phyloP scores from a whole-genome alignment of 768 basidiomycete species.

The Lentinula detonsa region DNA sequence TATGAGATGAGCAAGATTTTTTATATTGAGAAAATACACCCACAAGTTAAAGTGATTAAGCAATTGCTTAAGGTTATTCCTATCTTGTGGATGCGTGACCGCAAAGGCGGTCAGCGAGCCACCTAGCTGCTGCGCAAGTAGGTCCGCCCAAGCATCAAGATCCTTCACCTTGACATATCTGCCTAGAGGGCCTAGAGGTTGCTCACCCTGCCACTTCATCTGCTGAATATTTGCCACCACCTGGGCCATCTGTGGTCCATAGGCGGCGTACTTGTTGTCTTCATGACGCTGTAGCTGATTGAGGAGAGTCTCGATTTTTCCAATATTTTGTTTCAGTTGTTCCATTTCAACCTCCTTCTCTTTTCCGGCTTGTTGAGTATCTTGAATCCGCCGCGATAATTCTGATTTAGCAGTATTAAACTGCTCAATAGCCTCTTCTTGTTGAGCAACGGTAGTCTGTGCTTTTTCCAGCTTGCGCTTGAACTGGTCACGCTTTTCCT shows the following conservation, averaged over 20 bases:
- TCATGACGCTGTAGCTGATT: slow-evolving; percentile 41
- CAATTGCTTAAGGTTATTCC: slow-evolving; percentile 47
- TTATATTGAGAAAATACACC: slow-evolving; percentile 18
- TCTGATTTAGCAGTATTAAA: slow-evolving; percentile 27
- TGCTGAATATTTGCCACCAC: slow-evolving; percentile 48
- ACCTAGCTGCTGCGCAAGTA: slow-evolving; percentile 63
- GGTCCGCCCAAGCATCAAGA: slow-evolving; percentile 48
- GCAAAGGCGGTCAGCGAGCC: slow-evolving; percentile 61
- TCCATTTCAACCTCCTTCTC: slow-evolving; percentile 25
- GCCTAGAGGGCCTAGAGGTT: slow-evolving; percentile 78
- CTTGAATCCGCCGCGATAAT: slow-evolving; percentile 21
- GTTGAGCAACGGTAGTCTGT: slow-evolving; percentile 13
- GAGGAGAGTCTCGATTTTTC: slow-evolving; percentile 44
- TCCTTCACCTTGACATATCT: slow-evolving; percentile 71
- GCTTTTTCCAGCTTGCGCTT: slow-evolving; percentile 45
- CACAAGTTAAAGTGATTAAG: slow-evolving; percentile 59
- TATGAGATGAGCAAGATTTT: neutral
- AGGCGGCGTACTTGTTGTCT: slow-evolving; percentile 54
- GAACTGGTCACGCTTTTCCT: slow-evolving; percentile 56
- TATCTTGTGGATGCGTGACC: slow-evolving; percentile 66
- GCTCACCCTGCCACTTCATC: slow-evolving; percentile 56
- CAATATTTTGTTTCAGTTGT: slow-evolving; percentile 34
- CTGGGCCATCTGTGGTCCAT: slow-evolving; percentile 53
- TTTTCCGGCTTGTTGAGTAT: slow-evolving; percentile 27
- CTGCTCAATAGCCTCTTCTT: slow-evolving; percentile 9